Percentiles rank a stretch among this genome's conserved stretches.
phyloP scores from a whole-genome alignment of 768 basidiomycete genomes.

The Russula sp. region DNA sequence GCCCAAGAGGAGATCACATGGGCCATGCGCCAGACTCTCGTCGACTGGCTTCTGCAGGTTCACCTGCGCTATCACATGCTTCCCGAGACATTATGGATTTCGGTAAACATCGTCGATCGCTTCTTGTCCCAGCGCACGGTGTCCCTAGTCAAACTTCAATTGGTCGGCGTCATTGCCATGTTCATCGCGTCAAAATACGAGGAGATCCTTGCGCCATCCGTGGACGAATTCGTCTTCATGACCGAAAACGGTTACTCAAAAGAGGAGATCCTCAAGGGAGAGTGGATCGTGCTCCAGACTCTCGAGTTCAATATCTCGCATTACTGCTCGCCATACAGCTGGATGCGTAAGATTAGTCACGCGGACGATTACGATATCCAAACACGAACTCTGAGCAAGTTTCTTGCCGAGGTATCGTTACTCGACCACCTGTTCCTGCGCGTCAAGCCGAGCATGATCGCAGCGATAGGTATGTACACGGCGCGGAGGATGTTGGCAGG shows the following conservation, averaged over 20 bases:
- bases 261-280: slow-evolving; percentile 97
- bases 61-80: slow-evolving; percentile 99
- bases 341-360: slow-evolving; percentile 98
- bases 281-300: slow-evolving; percentile 92
- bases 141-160: slow-evolving; percentile 81
- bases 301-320: slow-evolving; percentile 94
- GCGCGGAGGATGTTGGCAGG: slow-evolving; percentile 92
- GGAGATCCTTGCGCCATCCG: slow-evolving; percentile 94
- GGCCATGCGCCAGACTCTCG: slow-evolving; percentile 93
- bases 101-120: slow-evolving; percentile 88
- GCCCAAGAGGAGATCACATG: slow-evolving; percentile 90
- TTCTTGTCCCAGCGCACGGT: slow-evolving; percentile 70
- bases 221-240: slow-evolving; percentile 99
- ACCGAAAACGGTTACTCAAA: slow-evolving; percentile 91
- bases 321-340: slow-evolving; percentile 98
- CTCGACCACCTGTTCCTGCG: slow-evolving; percentile 90
- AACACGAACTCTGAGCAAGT: slow-evolving; percentile 95
- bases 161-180: slow-evolving; percentile 98
- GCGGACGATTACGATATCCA: slow-evolving; percentile 99
- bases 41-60: slow-evolving; percentile 98
- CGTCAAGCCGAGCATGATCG: slow-evolving; percentile 89
- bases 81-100: slow-evolving; percentile 98
- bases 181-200: slow-evolving; percentile 99
- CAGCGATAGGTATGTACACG: slow-evolving; percentile 97
- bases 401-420: slow-evolving; percentile 93